Conservation (phyloP, 176 grass and related monocot species). For the Triticum turgidum region DNA sequence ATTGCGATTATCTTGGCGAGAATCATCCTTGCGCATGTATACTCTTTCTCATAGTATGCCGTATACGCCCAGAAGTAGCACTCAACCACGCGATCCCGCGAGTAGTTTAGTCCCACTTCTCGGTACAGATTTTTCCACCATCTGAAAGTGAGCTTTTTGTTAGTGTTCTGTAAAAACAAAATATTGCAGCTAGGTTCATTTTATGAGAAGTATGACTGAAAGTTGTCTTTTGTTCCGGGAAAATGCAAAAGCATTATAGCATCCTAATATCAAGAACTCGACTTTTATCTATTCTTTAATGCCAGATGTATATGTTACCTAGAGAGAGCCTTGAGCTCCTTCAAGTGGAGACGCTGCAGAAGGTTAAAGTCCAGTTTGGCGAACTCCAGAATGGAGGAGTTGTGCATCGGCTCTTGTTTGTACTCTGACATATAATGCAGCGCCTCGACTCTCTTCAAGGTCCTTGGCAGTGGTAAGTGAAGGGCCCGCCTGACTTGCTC, state of each 20-base stretch:
- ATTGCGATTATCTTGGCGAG: constrained; percentile 37
- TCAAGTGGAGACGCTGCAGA: constrained; percentile 29
- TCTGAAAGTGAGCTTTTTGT: constrained; percentile 21
- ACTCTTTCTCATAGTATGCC: constrained; percentile 38
- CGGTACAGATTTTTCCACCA: constrained; percentile 49
- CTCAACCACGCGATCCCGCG: constrained; percentile 43
- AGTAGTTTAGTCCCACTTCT: constrained; percentile 26
- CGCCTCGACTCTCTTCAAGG: constrained; percentile 23
- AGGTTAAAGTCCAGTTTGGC: constrained; percentile 33
- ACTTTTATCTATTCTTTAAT: too few relatives aligned
- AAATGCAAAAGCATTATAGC: too few relatives aligned
- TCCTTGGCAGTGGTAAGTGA: constrained; percentile 29
- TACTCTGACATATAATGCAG: constrained; percentile 28
- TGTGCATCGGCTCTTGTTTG: neutral
- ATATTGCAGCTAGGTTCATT: neutral
- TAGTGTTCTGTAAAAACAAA: neutral
- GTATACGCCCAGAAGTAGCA: constrained; percentile 41
- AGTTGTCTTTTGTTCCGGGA: too few relatives aligned
- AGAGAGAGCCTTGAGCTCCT: constrained; percentile 42
- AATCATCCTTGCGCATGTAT: constrained; percentile 39
- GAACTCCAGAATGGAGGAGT: constrained; percentile 19
- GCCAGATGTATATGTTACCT: constrained; percentile 8
- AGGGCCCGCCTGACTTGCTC: constrained; percentile 29
- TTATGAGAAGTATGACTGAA: neutral
- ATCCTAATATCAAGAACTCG: too few relatives aligned